These are phyloP conservation scores for Melampsora medusae DNA, from an alignment of 1,284 basidiomycete genomes.

Conservation along the genomic window DNA sequence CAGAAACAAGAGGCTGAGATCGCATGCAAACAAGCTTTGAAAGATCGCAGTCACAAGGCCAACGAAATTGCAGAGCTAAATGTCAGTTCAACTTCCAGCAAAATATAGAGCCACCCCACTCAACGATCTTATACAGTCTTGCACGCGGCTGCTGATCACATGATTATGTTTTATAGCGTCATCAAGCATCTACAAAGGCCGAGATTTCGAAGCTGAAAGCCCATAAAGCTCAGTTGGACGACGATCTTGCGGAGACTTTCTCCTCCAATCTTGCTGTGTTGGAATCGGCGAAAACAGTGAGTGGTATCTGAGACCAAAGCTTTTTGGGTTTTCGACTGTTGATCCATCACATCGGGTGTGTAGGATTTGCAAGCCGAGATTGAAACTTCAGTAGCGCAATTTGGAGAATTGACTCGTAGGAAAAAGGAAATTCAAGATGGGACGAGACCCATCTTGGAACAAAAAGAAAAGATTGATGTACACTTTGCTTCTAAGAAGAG, in stretches of 20 bases:
- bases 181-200: conserved; percentile 40
- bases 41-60: not conserved
- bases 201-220: conserved; percentile 50
- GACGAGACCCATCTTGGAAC: conserved; percentile 7
- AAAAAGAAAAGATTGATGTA: conserved; percentile 10
- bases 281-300: conserved; percentile 58
- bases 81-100: not conserved
- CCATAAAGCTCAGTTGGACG: conserved; percentile 58
- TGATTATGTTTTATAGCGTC: conserved; percentile 7
- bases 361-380: conserved; percentile 26
- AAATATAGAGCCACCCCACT: too few relatives aligned
- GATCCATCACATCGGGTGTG: not conserved
- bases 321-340: not conserved
- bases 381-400: conserved; percentile 15
- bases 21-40: not conserved
- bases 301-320: not conserved
- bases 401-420: not conserved
- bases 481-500: conserved; percentile 9
- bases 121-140: not conserved
- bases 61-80: not conserved
- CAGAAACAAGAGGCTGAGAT: not conserved
- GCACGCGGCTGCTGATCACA: not conserved
- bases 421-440: not conserved
- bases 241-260: conserved; percentile 70
- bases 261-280: conserved; percentile 70